A percentile compares a stretch with the other conserved stretches of the same genome.
phyloP scores from a whole-genome alignment of 169 alveolate genomes.

The Pseudocohnilembus persalinus region DNA sequence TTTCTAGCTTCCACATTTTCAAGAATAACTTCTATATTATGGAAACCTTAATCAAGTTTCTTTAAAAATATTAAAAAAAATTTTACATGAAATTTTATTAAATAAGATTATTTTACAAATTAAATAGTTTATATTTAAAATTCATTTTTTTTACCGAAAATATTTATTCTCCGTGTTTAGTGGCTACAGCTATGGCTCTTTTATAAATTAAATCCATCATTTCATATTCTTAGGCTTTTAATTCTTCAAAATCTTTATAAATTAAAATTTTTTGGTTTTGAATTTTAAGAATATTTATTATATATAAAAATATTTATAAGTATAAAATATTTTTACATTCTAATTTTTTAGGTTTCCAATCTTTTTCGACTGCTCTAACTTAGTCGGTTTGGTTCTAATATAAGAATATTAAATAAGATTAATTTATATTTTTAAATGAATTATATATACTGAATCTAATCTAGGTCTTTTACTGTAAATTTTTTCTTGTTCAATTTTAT shows the following conservation, averaged over 20 bases:
- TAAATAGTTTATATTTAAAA: not conserved
- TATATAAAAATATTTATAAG: not conserved
- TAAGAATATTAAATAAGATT: not conserved
- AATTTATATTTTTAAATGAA: not conserved
- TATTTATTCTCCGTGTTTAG: slow-evolving; percentile 35
- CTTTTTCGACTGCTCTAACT: slow-evolving; percentile 32
- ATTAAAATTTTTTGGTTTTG: not conserved
- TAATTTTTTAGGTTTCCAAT: slow-evolving; percentile 16
- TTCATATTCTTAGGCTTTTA: slow-evolving; percentile 33
- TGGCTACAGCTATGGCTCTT: slow-evolving; percentile 22
- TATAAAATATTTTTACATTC: not conserved
- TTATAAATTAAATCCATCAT: slow-evolving; percentile 46
- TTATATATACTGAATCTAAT: slow-evolving; percentile 27
- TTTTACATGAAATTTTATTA: too few species aligned
- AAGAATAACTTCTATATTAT: slow-evolving; percentile 17
- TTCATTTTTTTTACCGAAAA: slow-evolving; percentile 10
- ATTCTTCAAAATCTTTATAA: slow-evolving; percentile 24
- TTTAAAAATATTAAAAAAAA: not conserved
- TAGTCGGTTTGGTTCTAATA: slow-evolving; percentile 25
- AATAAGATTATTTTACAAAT: not conserved
- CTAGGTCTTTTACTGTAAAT: slow-evolving; percentile 42
- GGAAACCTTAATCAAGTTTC: slow-evolving; percentile 39
- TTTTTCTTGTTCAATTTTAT: slow-evolving; percentile 31
- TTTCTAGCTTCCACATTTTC: slow-evolving; percentile 16
- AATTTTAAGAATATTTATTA: too few species aligned